Evolutionary conservation across 192 early-diverging fungal genomes (phyloP), one percentile per base, ranked within the genome.

Genomic region (Glomus cerebriforme): DNA sequence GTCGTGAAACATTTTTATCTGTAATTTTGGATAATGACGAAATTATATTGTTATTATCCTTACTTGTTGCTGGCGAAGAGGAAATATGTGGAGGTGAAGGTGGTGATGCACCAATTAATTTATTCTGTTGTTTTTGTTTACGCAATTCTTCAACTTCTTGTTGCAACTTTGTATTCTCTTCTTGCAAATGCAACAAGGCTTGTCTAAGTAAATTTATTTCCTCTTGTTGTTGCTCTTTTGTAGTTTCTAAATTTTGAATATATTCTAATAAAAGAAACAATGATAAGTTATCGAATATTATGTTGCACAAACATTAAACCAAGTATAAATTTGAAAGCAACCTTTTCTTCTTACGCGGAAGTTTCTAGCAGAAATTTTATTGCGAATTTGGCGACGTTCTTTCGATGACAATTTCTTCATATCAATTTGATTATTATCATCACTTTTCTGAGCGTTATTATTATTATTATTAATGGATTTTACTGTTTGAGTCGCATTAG

Each of bases 361-460:
- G 83, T 94, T 94, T 79, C 94, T 86, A 26, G 95, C 95, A 26
- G 92, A 93, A 43, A 96, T 91, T 80, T 96, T 96, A 86, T 96
- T 96, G 69, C 95, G 87, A 82, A 95, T 83, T 85, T 94, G 93
- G 29, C 95, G 88, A 39, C 93, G 87, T 83, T 96, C 92, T 82
- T 92, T 94, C 22, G 91, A 88, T 13, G 90, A 83, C 83, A 95
- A 84, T 26, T 84, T 85, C 59, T 91, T 92, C 70, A 91, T 78
- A 76, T 93, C 90, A 47, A 88, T 80, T 47, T 79, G 77, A 37
- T 75, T 82, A 32, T 54, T 54, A 73, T 59, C 54, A 19, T 73
- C 72, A 15, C 19, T 47, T 32, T 34, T 58, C 19, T 68, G 66
- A 54, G n/a, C 49, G 26, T n/a, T 59, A 24, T 59, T 35, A 37